Evolutionary conservation across 768 basidiomycete genomes (phyloP).

Genomic region (Leccinum pellstonianum): DNA sequence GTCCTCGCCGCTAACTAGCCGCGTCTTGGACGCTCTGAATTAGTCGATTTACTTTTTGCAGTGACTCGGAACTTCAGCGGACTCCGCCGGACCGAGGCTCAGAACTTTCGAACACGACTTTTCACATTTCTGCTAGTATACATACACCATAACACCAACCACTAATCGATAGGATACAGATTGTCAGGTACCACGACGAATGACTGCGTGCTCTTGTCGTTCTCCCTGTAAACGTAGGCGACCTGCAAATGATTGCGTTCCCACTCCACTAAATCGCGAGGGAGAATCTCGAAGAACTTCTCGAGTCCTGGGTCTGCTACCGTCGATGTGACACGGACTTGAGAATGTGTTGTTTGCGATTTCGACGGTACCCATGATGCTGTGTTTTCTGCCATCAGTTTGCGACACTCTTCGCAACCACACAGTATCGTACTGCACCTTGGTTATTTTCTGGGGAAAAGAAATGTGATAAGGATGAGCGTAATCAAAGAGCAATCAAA

Average conservation of each 20-base stretch:
- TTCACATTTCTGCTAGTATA: too few relatives aligned
- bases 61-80: too few relatives aligned
- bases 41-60: too few relatives aligned
- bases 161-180: neutral
- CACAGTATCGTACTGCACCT: neutral
- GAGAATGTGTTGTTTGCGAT: neutral
- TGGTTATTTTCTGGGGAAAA: neutral
- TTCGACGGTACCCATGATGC: neutral
- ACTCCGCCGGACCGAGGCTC: too few relatives aligned
- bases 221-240: neutral
- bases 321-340: neutral
- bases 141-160: too few relatives aligned
- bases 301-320: neutral
- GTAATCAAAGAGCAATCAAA: neutral
- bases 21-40: too few relatives aligned
- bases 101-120: too few relatives aligned
- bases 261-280: neutral
- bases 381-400: neutral
- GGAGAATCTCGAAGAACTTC: neutral
- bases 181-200: neutral
- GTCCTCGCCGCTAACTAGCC: too few relatives aligned
- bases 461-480: neutral
- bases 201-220: neutral
- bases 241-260: neutral
- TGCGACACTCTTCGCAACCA: neutral